These are phyloP conservation scores for Aspergillus pseudotamarii DNA, from an alignment of 2,329 filamentous ascomycete genomes.

Conservation along the genomic window DNA sequence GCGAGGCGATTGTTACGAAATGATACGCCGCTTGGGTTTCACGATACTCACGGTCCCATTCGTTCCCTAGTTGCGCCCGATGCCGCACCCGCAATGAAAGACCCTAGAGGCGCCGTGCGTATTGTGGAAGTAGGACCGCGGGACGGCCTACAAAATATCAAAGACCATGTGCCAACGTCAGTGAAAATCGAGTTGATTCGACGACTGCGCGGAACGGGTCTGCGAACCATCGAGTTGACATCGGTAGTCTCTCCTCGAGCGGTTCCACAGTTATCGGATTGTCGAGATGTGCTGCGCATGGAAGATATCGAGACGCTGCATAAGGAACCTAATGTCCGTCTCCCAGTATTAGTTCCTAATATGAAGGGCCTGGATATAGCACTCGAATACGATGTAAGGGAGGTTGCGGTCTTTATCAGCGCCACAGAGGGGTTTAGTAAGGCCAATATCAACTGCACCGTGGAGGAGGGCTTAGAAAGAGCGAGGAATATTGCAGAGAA, in stretches of 20 bases:
- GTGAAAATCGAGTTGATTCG: slow-evolving; percentile 79
- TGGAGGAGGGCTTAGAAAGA: slow-evolving; percentile 40
- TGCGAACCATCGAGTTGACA: slow-evolving; percentile 76
- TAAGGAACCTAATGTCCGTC: slow-evolving; percentile 17
- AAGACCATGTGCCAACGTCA: slow-evolving; percentile 66
- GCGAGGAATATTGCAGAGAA: slow-evolving; percentile 34
- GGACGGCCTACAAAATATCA: slow-evolving; percentile 87
- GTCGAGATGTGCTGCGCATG: slow-evolving; percentile 26
- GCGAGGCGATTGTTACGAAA: not conserved
- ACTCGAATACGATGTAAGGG: slow-evolving; percentile 39
- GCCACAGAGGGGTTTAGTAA: slow-evolving; percentile 48
- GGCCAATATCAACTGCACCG: slow-evolving; percentile 46
- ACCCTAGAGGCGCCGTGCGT: slow-evolving; percentile 39
- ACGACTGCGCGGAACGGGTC: slow-evolving; percentile 67
- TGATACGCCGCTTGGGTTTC: not conserved
- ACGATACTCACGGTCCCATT: not conserved
- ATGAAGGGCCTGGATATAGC: slow-evolving; percentile 60
- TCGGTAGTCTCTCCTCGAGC: slow-evolving; percentile 84
- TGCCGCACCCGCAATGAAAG: slow-evolving; percentile 9
- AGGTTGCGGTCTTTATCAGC: slow-evolving; percentile 47
- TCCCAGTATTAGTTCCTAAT: slow-evolving; percentile 47
- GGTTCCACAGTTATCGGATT: slow-evolving; percentile 70
- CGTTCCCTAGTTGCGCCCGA: not conserved
- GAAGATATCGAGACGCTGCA: slow-evolving; percentile 57
- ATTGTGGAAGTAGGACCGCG: slow-evolving; percentile 84